These are phyloP conservation scores for Exophiala calicioides DNA, from an alignment of 2,329 filamentous ascomycete species.

Conservation along the genomic window DNA sequence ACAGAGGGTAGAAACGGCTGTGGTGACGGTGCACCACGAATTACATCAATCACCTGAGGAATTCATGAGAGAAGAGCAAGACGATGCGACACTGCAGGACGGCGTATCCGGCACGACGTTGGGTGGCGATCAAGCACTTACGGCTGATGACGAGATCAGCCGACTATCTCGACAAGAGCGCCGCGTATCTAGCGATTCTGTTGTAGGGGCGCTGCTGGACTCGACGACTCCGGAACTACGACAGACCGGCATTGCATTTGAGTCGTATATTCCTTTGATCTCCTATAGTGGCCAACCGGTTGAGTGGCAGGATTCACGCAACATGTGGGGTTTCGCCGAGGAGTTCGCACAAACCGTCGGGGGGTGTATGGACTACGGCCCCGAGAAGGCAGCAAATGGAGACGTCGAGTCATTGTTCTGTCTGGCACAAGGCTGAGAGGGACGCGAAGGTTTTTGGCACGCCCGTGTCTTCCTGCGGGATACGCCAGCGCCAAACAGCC, in stretches of 20 bases:
- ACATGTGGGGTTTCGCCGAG: conserved; percentile 17
- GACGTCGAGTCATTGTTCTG: conserved; percentile 22
- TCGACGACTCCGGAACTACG: not conserved
- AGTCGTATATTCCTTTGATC: conserved; percentile 13
- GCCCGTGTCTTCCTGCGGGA: too few relatives aligned
- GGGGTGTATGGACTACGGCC: conserved; percentile 13
- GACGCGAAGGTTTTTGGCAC: not conserved
- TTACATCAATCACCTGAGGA: conserved; percentile 73
- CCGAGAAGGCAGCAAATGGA: not conserved
- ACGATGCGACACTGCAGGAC: too few relatives aligned
- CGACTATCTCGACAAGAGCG: conserved; percentile 20
- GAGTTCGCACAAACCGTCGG: conserved; percentile 22
- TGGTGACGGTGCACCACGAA: conserved; percentile 78
- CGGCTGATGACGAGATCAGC: conserved; percentile 23
- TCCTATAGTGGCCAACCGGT: conserved; percentile 18
- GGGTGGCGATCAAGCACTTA: conserved; percentile 14
- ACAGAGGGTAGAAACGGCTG: conserved; percentile 48
- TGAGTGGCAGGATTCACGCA: conserved; percentile 4
- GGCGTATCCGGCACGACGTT: too few relatives aligned
- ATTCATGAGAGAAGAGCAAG: conserved; percentile 32
- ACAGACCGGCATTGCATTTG: not conserved
- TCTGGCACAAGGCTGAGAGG: not conserved
- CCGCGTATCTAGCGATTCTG: conserved; percentile 5
- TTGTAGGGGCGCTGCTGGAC: conserved; percentile 18
- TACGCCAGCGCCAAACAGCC: too few relatives aligned